Conservation (phyloP, 306 rosid genomes). For the Amphicarpaea edgeworthii region DNA sequence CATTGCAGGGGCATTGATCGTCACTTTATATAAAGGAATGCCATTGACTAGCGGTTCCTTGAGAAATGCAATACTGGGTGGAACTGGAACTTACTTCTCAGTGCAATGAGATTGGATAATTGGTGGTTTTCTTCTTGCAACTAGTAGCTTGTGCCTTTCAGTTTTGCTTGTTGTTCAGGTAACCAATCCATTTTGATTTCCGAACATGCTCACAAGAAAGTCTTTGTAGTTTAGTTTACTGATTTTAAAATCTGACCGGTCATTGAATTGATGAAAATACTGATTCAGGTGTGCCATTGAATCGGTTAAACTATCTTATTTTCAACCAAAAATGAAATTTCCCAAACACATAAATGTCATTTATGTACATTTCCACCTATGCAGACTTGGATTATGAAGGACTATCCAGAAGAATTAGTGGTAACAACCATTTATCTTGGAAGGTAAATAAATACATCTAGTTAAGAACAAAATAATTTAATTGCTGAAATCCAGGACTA, state of each 20-base stretch:
- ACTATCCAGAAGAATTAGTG: conserved; percentile 53
- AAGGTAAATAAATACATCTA: too few relatives aligned
- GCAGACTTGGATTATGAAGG: conserved; percentile 53
- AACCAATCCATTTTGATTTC: background rate
- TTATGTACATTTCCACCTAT: background rate
- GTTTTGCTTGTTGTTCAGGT: conserved; percentile 50
- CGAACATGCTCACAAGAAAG: background rate
- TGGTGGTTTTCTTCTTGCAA: conserved; percentile 58
- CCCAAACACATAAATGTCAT: background rate
- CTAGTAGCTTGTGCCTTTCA: conserved; percentile 43
- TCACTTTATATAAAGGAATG: conserved; percentile 59
- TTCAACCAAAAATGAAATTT: background rate
- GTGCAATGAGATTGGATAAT: conserved; percentile 46
- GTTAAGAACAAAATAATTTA: too few relatives aligned
- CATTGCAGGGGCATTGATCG: conserved; percentile 54
- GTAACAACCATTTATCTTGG: conserved; percentile 31
- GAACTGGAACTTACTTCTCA: conserved; percentile 21
- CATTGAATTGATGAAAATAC: too few relatives aligned
- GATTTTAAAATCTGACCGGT: too few relatives aligned
- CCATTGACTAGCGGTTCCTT: conserved; percentile 30
- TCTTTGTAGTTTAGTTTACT: conserved; percentile 12
- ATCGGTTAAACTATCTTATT: background rate
- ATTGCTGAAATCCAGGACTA: background rate
- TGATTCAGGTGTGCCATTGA: too few relatives aligned
- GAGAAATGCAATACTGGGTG: too few relatives aligned